Base-by-base conservation (phyloP, 441 rosid genomes). In the Lagerstroemia fauriei region DNA sequence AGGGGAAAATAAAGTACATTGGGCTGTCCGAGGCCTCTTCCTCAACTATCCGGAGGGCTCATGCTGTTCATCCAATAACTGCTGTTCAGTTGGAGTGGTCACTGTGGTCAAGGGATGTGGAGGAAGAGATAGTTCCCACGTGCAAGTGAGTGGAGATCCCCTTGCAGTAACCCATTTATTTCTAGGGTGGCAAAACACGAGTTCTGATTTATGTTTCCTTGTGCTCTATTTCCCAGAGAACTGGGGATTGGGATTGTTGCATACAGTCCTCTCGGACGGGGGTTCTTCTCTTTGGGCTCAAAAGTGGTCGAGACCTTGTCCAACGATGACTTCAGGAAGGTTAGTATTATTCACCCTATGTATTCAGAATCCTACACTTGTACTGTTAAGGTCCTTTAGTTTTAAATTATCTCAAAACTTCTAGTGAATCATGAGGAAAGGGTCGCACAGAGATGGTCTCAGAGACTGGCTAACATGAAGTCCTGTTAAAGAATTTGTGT, bases 211-310 rank as follows among this genome's bases (percentile, higher is more conserved):
- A 7, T 69, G 27, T 66, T n/a, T 27, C 71, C 71, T 31, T 24
- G 34, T 32, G 7, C 16, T 69, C 25, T 69, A 9, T 31, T 69
- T 41, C 61, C 73, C 84, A 91, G 97, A 78, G 95, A 92, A 74
- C 97, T 92, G 70, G 95, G 95, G 81, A 93, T 93, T 57, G 95
- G 95, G 27, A 93, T 93, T n/a, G 84, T 82, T 31, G 81, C 84
- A 29, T 82, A 82, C 77, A 82, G 84, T 59, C 84, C 81, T 72
- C 80, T 94, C 0, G 95, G 98, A 56, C 70, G 90, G 44, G 95
- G 97, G 4, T 92, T 94, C 89, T 80, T 94, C 4, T 86, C 93
- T 25, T 61, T 84, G 0, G 98, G 94, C 78, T 83, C 92, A 38
- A 88, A 89, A 73, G 17, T 91, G 65, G 68, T 86, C 66, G 91